Percentiles rank a stretch among this genome's conserved stretches.
phyloP scores from a whole-genome alignment of 495 filamentous ascomycete species.

The Neurospora tetrasperma region DNA sequence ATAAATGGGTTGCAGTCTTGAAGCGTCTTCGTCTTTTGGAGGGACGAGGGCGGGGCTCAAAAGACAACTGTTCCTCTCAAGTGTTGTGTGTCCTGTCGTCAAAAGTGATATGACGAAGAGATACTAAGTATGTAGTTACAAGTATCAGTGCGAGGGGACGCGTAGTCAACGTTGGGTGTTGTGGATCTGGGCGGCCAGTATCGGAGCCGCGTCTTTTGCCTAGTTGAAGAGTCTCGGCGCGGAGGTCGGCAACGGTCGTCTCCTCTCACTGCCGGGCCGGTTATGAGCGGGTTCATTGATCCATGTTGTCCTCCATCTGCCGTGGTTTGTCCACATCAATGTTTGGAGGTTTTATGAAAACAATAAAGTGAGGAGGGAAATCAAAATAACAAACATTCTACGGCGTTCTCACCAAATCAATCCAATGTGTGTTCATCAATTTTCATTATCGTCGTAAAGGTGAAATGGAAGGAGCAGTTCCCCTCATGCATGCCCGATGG shows the following conservation, averaged over 20 bases:
- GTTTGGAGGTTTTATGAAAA: neutral
- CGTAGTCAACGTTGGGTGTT: neutral
- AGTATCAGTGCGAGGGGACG: neutral
- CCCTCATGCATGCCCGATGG: neutral
- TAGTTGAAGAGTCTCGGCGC: neutral
- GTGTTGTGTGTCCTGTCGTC: neutral
- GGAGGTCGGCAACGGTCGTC: neutral
- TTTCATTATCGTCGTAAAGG: neutral
- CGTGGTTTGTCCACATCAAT: neutral
- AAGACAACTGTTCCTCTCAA: neutral
- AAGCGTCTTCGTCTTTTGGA: neutral
- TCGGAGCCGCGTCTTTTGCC: neutral
- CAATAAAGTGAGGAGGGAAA: neutral
- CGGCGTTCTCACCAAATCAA: neutral
- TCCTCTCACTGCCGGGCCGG: neutral
- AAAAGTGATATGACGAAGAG: neutral
- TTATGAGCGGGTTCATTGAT: neutral
- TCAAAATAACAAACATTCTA: neutral
- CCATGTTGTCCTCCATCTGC: neutral
- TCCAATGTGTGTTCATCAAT: neutral
- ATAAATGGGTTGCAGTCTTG: neutral
- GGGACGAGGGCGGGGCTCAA: neutral
- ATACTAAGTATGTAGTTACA: neutral
- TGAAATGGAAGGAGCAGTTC: neutral
- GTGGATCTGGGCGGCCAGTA: neutral